Evolutionary conservation across 768 basidiomycete genomes (phyloP).

Genomic region (Chalciporus pseudorubinellus): DNA sequence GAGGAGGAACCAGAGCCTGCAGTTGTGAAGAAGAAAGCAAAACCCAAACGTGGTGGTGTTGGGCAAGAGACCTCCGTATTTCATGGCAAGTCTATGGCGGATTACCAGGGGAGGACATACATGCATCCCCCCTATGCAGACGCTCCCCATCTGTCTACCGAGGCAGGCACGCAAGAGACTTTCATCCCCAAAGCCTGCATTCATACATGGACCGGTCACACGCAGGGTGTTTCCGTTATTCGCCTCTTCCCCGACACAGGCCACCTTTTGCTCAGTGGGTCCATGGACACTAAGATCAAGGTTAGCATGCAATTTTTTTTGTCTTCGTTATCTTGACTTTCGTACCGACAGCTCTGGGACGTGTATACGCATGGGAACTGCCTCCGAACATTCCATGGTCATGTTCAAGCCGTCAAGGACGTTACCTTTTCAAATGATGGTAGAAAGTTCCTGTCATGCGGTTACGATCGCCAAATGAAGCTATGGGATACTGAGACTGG

Average conservation of each 20-base stretch:
- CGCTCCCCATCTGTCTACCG: slow-evolving; percentile 77
- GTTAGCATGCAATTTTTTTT: slow-evolving; percentile 33
- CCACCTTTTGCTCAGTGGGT: slow-evolving; percentile 89
- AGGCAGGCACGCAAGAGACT: slow-evolving; percentile 81
- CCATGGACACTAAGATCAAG: slow-evolving; percentile 99
- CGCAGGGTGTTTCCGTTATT: slow-evolving; percentile 91
- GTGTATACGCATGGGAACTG: slow-evolving; percentile 96
- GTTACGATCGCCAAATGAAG: slow-evolving; percentile 97
- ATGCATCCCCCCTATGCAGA: slow-evolving; percentile 91
- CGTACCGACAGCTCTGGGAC: slow-evolving; percentile 85
- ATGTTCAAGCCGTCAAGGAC: slow-evolving; percentile 95
- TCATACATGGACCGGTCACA: slow-evolving; percentile 99
- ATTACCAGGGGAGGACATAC: slow-evolving; percentile 98
- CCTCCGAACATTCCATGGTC: slow-evolving; percentile 94
- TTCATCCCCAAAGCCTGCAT: slow-evolving; percentile 95
- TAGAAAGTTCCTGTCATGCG: slow-evolving; percentile 83
- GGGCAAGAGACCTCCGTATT: slow-evolving; percentile 94
- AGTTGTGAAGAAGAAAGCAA: slow-evolving; percentile 64
- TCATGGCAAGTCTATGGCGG: slow-evolving; percentile 95
- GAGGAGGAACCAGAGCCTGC: slow-evolving; percentile 56
- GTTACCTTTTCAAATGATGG: slow-evolving; percentile 95
- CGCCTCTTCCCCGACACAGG: slow-evolving; percentile 91
- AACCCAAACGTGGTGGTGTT: slow-evolving; percentile 71
- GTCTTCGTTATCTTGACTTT: slow-evolving; percentile 3
- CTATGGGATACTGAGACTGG: slow-evolving; percentile 99